Evolutionary conservation across 805 yeast species (phyloP).

Genomic region (Candida michaelii): DNA sequence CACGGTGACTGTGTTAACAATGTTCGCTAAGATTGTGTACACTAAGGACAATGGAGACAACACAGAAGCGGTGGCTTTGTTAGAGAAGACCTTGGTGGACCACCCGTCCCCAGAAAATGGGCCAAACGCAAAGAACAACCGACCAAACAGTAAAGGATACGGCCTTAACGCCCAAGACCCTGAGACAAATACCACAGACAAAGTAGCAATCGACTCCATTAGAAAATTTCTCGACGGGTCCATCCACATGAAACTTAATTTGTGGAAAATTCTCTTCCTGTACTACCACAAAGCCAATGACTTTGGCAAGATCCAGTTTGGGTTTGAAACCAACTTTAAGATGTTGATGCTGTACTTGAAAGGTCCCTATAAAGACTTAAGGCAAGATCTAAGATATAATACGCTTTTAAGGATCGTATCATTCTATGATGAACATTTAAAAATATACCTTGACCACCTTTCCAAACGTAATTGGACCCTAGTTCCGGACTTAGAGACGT

Average conservation of each 20-base stretch:
- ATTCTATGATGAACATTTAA: conserved; percentile 52
- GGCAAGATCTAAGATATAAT: conserved; percentile 34
- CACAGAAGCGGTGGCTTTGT: conserved; percentile 34
- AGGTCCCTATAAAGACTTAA: conserved; percentile 18
- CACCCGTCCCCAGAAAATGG: not conserved
- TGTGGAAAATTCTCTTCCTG: conserved; percentile 74
- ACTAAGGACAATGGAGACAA: conserved; percentile 27
- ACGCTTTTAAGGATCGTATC: conserved; percentile 51
- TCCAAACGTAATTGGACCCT: conserved; percentile 35
- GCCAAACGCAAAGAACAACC: too few species aligned
- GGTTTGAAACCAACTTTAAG: conserved; percentile 52
- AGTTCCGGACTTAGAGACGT: not conserved
- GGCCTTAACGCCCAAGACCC: too few species aligned
- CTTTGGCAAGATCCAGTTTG: conserved; percentile 39
- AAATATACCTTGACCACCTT: conserved; percentile 30
- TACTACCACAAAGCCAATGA: conserved; percentile 40
- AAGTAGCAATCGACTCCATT: conserved; percentile 46
- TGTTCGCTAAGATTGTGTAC: conserved; percentile 55
- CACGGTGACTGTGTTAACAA: conserved; percentile 66
- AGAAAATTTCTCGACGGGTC: conserved; percentile 59
- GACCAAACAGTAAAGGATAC: too few species aligned
- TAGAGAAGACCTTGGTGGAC: conserved; percentile 49
- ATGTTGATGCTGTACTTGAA: conserved; percentile 41
- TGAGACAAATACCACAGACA: too few species aligned
- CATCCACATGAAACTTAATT: conserved; percentile 60